Conservation (phyloP, 305 asterid species). For the Solanum hybrid region DNA sequence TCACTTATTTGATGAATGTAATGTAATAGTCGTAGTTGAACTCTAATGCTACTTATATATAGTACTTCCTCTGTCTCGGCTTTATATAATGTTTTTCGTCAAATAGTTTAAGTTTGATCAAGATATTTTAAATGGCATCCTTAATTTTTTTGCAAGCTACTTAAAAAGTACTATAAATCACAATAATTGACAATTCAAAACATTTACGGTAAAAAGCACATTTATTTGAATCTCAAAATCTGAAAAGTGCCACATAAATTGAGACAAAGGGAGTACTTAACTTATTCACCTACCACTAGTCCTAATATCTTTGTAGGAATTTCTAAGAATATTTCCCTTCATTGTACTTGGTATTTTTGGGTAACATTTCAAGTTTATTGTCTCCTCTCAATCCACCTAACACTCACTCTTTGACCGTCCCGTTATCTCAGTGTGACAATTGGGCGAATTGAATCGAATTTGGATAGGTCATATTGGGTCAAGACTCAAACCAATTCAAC, state of each 20-base stretch:
- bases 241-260: too few species aligned
- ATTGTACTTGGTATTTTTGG: not conserved
- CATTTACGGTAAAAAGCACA: too few species aligned
- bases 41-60: not conserved
- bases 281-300: not conserved
- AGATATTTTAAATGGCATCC: fast-evolving
- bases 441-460: not conserved
- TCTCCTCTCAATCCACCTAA: not conserved
- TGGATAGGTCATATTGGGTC: fast-evolving
- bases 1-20: not conserved
- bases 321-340: not conserved
- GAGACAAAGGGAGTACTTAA: fast-evolving
- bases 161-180: too few species aligned
- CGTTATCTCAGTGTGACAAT: too few species aligned
- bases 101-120: too few species aligned
- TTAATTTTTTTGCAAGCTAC: too few species aligned
- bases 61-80: not conserved
- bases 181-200: not conserved
- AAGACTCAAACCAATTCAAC: too few species aligned
- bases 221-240: not conserved
- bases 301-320: not conserved
- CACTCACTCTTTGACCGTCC: too few species aligned
- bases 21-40: fast-evolving
- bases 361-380: too few species aligned
- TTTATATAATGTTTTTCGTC: too few species aligned